These are phyloP conservation scores for Beauveria varroae DNA, from an alignment of 2,329 filamentous ascomycete genomes.

Conservation along the genomic window DNA sequence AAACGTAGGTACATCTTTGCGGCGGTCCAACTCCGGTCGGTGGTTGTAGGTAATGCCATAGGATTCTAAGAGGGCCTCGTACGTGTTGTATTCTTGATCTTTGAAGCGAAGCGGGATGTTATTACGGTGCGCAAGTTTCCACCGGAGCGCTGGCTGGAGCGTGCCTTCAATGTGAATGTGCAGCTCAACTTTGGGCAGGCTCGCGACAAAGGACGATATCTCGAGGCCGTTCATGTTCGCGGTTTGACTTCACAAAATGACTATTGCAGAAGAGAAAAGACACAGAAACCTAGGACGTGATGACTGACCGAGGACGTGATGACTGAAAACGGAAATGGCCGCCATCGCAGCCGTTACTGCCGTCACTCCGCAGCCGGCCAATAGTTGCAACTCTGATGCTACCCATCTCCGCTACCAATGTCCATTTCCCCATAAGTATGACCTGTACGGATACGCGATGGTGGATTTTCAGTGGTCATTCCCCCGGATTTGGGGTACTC, in stretches of 20 bases:
- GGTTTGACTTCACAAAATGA: too few relatives aligned
- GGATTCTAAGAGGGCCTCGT: conserved; percentile 48
- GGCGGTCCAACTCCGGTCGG: conserved; percentile 29
- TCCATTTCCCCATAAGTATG: not conserved
- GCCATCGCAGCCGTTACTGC: not conserved
- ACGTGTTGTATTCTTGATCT: conserved; percentile 42
- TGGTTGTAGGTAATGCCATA: conserved; percentile 52
- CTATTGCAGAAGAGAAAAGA: not conserved
- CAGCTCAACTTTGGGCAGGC: conserved; percentile 71
- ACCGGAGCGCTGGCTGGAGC: conserved; percentile 59
- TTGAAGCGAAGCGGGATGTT: conserved; percentile 51
- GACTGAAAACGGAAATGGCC: not conserved
- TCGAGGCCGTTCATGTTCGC: conserved; percentile 22
- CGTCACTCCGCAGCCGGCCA: not conserved
- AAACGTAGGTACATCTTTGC: conserved; percentile 35
- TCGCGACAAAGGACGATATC: conserved; percentile 44
- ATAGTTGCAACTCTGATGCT: not conserved
- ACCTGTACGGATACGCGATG: not conserved
- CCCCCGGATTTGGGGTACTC: not conserved
- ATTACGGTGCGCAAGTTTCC: conserved; percentile 59
- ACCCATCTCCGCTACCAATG: not conserved
- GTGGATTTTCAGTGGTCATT: not conserved
- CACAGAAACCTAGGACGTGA: not conserved
- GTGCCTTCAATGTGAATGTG: conserved; percentile 73
- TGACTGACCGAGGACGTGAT: not conserved